phyloP scores from a whole-genome alignment of 2,329 filamentous ascomycete species.

The Sphaerulina vaccinii region DNA sequence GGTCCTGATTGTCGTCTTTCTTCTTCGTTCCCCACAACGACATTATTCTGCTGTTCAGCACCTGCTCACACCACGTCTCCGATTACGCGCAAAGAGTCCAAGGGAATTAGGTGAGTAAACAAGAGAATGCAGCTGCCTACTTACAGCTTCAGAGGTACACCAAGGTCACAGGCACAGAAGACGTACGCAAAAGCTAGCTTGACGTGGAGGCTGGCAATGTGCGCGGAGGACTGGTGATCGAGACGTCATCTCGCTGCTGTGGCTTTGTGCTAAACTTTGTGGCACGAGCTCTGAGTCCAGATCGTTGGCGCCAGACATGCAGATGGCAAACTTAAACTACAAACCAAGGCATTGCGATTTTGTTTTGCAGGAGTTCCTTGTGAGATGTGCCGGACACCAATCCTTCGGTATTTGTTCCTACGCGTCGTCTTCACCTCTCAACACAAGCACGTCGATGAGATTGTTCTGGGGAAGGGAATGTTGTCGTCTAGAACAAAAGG shows the following conservation, averaged over 20 bases:
- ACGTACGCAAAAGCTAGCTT: slow-evolving; percentile 2
- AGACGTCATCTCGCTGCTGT: slow-evolving; percentile 7
- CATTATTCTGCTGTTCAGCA: slow-evolving; percentile 39
- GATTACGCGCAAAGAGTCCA: not conserved
- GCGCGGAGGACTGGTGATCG: not conserved
- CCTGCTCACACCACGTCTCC: not conserved
- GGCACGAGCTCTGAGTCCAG: slow-evolving; percentile 18
- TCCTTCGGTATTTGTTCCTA: no score
- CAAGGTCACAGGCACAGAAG: not conserved
- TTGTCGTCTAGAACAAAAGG: no score
- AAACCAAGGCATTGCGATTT: slow-evolving; percentile 13
- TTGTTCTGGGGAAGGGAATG: no score
- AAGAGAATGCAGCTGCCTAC: slow-evolving; percentile 8
- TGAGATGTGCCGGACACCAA: not conserved
- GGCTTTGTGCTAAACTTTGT: slow-evolving; percentile 15
- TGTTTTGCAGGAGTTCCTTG: not conserved
- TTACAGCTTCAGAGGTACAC: not conserved
- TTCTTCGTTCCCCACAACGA: slow-evolving; percentile 58
- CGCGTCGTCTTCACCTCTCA: no score
- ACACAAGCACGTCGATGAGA: no score
- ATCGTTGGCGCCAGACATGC: slow-evolving; percentile 9
- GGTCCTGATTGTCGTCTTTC: slow-evolving; percentile 41
- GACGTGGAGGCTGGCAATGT: slow-evolving; percentile 9
- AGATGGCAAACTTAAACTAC: slow-evolving; percentile 9
- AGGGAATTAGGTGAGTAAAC: not conserved